Percentiles rank a stretch among this genome's conserved stretches.
Evolutionary conservation across 805 yeast species (phyloP).

Genomic region (Cyberlindnera japonica): DNA sequence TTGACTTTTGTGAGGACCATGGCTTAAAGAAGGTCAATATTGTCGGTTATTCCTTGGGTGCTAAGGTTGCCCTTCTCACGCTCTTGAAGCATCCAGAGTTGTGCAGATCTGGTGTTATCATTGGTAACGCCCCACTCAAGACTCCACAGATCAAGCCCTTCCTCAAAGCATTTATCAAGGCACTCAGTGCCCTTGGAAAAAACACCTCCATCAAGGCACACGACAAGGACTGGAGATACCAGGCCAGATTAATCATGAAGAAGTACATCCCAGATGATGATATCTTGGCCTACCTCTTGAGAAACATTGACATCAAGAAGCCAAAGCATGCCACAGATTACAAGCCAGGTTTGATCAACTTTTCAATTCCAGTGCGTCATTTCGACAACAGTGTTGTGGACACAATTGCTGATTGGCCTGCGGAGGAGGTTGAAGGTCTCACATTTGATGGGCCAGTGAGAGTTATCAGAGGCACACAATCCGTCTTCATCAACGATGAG

Average conservation of each 20-base stretch:
- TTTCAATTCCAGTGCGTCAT: conserved; percentile 30
- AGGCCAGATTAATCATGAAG: conserved; percentile 21
- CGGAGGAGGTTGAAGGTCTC: conserved; percentile 19
- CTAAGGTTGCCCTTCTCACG: conserved; percentile 45
- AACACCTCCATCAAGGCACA: conserved; percentile 19
- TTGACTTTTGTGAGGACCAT: conserved; percentile 32
- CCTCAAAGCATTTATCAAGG: conserved; percentile 35
- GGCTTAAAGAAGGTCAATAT: conserved; percentile 28
- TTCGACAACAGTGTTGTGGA: conserved; percentile 22
- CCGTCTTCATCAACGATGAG: conserved; percentile 35
- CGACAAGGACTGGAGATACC: conserved; percentile 28
- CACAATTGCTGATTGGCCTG: conserved; percentile 33
- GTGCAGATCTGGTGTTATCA: conserved; percentile 36
- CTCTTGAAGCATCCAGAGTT: conserved; percentile 37
- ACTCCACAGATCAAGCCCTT: conserved; percentile 30
- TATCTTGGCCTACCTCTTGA: conserved; percentile 33
- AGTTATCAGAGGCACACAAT: conserved; percentile 37
- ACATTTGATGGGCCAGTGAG: conserved; percentile 34
- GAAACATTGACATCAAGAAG: conserved; percentile 32
- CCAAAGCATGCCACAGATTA: conserved; percentile 24
- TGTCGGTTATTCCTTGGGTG: conserved; percentile 52
- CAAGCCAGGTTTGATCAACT: conserved; percentile 28
- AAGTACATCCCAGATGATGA: conserved; percentile 24
- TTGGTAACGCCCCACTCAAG: conserved; percentile 44
- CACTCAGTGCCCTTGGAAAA: conserved; percentile 36